Conservation (phyloP, 805 yeast species). For the Monosporozyma aerobia region DNA sequence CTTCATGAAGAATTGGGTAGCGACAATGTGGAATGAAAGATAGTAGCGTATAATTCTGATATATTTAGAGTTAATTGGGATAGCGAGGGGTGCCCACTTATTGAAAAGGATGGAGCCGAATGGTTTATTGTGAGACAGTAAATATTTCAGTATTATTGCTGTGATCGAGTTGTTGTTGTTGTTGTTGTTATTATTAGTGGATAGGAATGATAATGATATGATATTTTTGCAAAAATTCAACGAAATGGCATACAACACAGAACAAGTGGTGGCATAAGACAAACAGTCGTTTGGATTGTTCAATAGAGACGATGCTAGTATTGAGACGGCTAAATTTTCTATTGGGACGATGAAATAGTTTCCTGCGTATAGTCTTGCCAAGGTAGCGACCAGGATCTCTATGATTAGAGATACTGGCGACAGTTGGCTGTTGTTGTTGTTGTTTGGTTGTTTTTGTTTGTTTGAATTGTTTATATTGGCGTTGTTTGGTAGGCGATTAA, state of each 20-base stretch:
- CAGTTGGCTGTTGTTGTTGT: background rate
- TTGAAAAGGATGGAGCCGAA: background rate
- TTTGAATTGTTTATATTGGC: background rate
- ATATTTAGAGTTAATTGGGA: background rate
- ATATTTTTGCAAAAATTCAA: conserved; percentile 11
- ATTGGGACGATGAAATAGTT: conserved; percentile 18
- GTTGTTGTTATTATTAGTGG: background rate
- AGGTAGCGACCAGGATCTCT: conserved; percentile 12
- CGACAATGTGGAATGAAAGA: conserved; percentile 25
- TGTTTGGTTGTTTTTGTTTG: background rate
- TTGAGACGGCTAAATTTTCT: conserved; percentile 23
- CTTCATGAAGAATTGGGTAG: conserved; percentile 13
- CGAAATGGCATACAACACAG: conserved; percentile 20
- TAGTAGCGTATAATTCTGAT: conserved; percentile 8
- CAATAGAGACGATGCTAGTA: conserved; percentile 28
- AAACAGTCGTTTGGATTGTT: conserved; percentile 24
- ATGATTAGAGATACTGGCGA: background rate
- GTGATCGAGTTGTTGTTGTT: background rate
- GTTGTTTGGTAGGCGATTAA: background rate
- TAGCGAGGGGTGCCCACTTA: background rate
- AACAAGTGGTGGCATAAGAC: conserved; percentile 24
- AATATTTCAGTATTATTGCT: background rate
- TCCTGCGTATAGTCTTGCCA: conserved; percentile 15
- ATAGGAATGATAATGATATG: conserved; percentile 1
- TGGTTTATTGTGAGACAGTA: background rate